phyloP scores from a whole-genome alignment of 2,329 filamentous ascomycete genomes.

The Alternaria solani region DNA sequence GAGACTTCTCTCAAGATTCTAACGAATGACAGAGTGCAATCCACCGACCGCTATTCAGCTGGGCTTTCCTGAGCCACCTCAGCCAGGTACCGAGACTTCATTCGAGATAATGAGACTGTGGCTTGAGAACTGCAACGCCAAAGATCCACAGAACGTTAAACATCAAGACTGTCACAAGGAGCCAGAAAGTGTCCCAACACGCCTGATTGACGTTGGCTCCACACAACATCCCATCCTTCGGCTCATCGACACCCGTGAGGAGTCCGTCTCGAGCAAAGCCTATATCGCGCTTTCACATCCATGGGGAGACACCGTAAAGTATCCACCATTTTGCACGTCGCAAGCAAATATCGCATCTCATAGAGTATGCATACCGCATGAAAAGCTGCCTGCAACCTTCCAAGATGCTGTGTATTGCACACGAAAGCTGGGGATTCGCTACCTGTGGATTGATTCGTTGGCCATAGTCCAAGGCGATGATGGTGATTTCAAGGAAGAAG shows the following conservation, averaged over 20 bases:
- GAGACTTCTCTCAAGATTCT: too few species aligned
- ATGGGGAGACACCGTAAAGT: constrained; percentile 19
- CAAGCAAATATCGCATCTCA: not conserved
- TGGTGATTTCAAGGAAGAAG: constrained; percentile 29
- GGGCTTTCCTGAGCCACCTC: constrained; percentile 18
- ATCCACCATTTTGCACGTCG: constrained; percentile 11
- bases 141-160: too few species aligned
- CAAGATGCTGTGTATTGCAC: constrained; percentile 27
- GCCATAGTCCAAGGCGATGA: constrained; percentile 33
- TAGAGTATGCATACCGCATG: constrained; percentile 11
- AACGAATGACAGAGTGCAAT: too few species aligned
- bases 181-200: constrained; percentile 10
- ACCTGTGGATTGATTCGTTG: constrained; percentile 37
- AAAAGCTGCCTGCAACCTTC: constrained; percentile 21
- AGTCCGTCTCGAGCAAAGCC: not conserved
- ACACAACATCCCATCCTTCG: not conserved
- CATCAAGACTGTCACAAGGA: not conserved
- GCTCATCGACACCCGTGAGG: constrained; percentile 10
- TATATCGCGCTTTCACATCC: constrained; percentile 27
- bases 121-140: not conserved
- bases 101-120: constrained; percentile 11
- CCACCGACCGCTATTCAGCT: constrained; percentile 14
- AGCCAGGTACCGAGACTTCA: not conserved
- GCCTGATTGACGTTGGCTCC: constrained; percentile 22
- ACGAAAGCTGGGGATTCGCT: constrained; percentile 21